phyloP scores from a whole-genome alignment of 441 rosid species.

The Jatropha multifida region DNA sequence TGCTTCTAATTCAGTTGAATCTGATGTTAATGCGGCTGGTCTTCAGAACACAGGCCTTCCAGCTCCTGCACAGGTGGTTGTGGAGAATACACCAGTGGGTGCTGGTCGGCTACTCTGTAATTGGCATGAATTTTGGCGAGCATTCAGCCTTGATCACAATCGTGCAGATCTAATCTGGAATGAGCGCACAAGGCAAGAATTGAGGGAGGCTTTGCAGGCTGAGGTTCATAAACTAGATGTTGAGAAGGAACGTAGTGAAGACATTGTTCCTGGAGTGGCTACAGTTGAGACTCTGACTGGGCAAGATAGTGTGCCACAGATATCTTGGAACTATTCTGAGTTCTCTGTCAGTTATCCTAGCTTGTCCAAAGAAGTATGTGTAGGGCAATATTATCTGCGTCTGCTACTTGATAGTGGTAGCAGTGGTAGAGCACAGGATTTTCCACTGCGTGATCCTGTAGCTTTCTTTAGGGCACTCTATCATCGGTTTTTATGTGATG shows the following conservation, averaged over 20 bases:
- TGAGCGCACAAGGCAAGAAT: conserved; percentile 97
- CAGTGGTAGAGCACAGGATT: conserved; percentile 92
- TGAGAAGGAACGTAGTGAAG: conserved; percentile 97
- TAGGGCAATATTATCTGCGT: conserved; percentile 97
- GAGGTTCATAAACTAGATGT: conserved; percentile 98
- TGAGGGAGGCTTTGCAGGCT: conserved; percentile 96
- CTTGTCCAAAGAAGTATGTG: conserved; percentile 99
- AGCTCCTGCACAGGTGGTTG: conserved; percentile 99
- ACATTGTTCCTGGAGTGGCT: conserved; percentile 83
- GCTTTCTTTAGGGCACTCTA: conserved; percentile 99
- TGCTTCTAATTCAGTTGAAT: conserved; percentile 46
- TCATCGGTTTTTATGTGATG: conserved; percentile 98
- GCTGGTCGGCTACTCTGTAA: conserved; percentile 94
- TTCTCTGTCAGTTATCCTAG: conserved; percentile 90
- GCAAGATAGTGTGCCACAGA: conserved; percentile 77
- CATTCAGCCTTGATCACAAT: conserved; percentile 98
- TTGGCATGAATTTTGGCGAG: conserved; percentile 99
- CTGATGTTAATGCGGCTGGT: conserved; percentile 47
- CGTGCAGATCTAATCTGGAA: conserved; percentile 99
- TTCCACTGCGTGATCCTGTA: conserved; percentile 96
- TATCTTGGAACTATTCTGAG: conserved; percentile 99
- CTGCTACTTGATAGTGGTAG: conserved; percentile 96
- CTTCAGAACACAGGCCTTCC: conserved; percentile 65
- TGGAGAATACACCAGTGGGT: conserved; percentile 92
- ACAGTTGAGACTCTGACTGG: conserved; percentile 52